Evolutionary conservation across 805 yeast species (phyloP).

Genomic region (Kazachstania kunashirensis): DNA sequence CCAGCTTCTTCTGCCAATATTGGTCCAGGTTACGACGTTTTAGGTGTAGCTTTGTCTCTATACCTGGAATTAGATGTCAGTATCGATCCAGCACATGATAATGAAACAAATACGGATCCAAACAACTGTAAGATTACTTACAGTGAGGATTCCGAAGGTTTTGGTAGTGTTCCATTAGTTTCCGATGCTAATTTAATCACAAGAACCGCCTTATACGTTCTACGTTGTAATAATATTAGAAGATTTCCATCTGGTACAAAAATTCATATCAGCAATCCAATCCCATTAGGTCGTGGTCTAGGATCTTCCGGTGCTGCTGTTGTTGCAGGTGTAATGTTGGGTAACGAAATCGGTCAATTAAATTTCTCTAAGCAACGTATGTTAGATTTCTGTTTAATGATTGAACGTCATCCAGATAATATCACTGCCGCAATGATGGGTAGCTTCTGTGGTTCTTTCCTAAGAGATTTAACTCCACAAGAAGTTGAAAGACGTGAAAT

Average conservation of each 20-base stretch:
- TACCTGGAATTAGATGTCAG: conserved; percentile 61
- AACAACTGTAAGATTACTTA: conserved; percentile 62
- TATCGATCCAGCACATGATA: conserved; percentile 43
- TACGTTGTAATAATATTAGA: conserved; percentile 70
- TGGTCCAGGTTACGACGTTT: conserved; percentile 96
- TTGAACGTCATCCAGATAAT: conserved; percentile 97
- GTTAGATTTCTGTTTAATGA: conserved; percentile 91
- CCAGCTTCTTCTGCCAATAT: conserved; percentile 98
- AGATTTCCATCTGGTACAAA: conserved; percentile 78
- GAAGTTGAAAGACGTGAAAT: conserved; percentile 71
- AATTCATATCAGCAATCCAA: conserved; percentile 76
- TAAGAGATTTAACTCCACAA: conserved; percentile 64
- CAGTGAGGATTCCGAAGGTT: conserved; percentile 65
- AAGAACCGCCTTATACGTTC: conserved; percentile 82
- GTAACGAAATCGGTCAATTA: conserved; percentile 71
- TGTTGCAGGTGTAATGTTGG: conserved; percentile 90
- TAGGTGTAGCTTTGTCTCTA: conserved; percentile 80
- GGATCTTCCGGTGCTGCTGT: conserved; percentile 99
- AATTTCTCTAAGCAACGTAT: conserved; percentile 68
- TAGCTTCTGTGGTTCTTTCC: conserved; percentile 92
- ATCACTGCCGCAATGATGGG: conserved; percentile 99
- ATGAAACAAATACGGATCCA: conserved; percentile 46
- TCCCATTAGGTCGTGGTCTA: conserved; percentile 92
- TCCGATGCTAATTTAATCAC: conserved; percentile 82
- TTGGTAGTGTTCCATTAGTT: conserved; percentile 64